A percentile compares a stretch with the other conserved stretches of the same genome.
Evolutionary conservation across 768 basidiomycete genomes (phyloP).

Genomic region (Leucocoprinus birnbaumii): DNA sequence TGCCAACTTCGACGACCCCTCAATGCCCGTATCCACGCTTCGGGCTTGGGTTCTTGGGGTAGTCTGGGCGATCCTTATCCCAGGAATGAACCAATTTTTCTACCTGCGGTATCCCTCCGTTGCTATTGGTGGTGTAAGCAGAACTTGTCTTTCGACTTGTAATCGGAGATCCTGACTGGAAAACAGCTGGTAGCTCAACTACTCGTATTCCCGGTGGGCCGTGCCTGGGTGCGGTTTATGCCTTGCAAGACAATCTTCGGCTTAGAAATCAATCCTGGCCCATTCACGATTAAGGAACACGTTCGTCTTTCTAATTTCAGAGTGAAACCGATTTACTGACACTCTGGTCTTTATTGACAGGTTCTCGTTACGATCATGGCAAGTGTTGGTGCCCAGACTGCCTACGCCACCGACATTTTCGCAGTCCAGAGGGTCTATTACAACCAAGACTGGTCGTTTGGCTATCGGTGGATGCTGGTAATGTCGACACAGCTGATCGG

Average conservation of each 20-base stretch:
- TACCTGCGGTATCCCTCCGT: slow-evolving; percentile 70
- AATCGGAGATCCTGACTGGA: slow-evolving; percentile 13
- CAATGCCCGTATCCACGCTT: slow-evolving; percentile 57
- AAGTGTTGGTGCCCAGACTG: slow-evolving; percentile 49
- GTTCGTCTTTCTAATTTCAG: slow-evolving; percentile 20
- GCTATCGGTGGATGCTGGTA: slow-evolving; percentile 57
- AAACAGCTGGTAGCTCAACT: slow-evolving; percentile 64
- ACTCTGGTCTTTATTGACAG: slow-evolving; percentile 19
- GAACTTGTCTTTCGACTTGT: slow-evolving; percentile 13
- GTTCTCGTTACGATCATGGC: slow-evolving; percentile 70
- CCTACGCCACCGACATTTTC: slow-evolving; percentile 69
- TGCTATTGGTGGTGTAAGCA: slow-evolving; percentile 46
- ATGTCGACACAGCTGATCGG: slow-evolving; percentile 75
- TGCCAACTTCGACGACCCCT: slow-evolving; percentile 67
- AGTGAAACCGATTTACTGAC: slow-evolving; percentile 12
- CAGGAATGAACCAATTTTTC: slow-evolving; percentile 80
- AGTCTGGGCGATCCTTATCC: slow-evolving; percentile 53
- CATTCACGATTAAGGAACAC: slow-evolving; percentile 72
- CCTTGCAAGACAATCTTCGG: slow-evolving; percentile 56
- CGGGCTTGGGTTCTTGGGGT: slow-evolving; percentile 62
- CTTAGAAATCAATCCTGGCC: slow-evolving; percentile 67
- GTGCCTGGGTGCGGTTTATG: slow-evolving; percentile 59
- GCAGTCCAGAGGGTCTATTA: slow-evolving; percentile 76
- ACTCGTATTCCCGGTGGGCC: slow-evolving; percentile 66
- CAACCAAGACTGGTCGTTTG: slow-evolving; percentile 51